Conservation (phyloP, 1,139 yeast genomes). For the Taiozyma sp. region DNA sequence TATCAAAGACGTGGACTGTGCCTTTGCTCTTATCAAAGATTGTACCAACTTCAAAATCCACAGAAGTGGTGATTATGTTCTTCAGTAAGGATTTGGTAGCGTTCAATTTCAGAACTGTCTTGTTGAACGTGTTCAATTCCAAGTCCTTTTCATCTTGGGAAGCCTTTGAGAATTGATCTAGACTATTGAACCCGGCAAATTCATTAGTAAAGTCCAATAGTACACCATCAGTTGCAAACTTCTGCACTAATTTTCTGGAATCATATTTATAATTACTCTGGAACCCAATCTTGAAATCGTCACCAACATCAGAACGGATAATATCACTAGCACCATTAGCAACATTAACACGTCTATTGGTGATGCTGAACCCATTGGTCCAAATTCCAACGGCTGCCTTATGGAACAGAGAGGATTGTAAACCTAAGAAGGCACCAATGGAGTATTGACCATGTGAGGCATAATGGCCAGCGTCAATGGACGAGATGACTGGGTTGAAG, state of each 20-base stretch:
- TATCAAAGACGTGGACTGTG: slow-evolving; percentile 32
- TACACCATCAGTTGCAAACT: slow-evolving; percentile 25
- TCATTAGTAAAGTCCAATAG: slow-evolving; percentile 24
- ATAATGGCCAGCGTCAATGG: slow-evolving; percentile 22
- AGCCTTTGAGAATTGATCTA: slow-evolving; percentile 18
- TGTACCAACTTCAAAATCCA: slow-evolving; percentile 26
- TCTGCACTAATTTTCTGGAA: slow-evolving; percentile 23
- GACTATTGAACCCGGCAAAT: slow-evolving; percentile 22
- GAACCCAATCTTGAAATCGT: slow-evolving; percentile 26
- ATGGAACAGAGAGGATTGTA: slow-evolving; percentile 6
- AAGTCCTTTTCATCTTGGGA: slow-evolving; percentile 10
- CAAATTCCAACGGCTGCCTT: slow-evolving; percentile 15
- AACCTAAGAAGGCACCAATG: slow-evolving; percentile 24
- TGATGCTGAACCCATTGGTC: slow-evolving; percentile 26
- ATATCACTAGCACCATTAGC: slow-evolving; percentile 20
- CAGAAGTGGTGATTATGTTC: slow-evolving; percentile 22
- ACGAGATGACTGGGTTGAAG: slow-evolving; percentile 23
- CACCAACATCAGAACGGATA: slow-evolving; percentile 25
- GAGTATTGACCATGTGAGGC: slow-evolving; percentile 22
- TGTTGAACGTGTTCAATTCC: slow-evolving; percentile 24
- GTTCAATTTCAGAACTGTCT: slow-evolving; percentile 20
- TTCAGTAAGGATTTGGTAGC: slow-evolving; percentile 22
- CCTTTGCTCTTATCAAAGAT: slow-evolving; percentile 21
- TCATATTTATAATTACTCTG: slow-evolving; percentile 24
- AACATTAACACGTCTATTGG: slow-evolving; percentile 24